Evolutionary conservation across 805 yeast species (phyloP).

Genomic region (Starmerella cellae): DNA sequence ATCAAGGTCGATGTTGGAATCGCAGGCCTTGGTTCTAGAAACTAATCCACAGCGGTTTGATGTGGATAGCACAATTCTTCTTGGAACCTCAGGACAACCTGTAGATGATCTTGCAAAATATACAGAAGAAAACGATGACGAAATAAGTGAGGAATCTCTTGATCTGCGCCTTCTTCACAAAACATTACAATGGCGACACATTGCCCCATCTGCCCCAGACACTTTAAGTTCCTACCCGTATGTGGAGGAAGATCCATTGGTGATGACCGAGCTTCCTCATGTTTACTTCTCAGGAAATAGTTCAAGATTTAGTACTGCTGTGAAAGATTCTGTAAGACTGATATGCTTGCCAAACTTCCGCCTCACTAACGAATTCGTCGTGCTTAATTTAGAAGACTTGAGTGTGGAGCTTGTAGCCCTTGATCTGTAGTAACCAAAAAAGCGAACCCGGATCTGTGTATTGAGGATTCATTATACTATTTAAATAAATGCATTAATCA

Average conservation of each 20-base stretch:
- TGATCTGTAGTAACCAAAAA: too few relatives aligned
- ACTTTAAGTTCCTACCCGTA: conserved; percentile 85
- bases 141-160: neutral
- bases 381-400: conserved; percentile 46
- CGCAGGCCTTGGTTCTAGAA: conserved; percentile 31
- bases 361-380: conserved; percentile 48
- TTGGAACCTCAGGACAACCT: conserved; percentile 79
- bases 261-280: conserved; percentile 65
- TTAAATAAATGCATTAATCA: neutral
- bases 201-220: conserved; percentile 92
- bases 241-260: conserved; percentile 63
- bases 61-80: conserved; percentile 37
- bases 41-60: conserved; percentile 61
- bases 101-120: conserved; percentile 66
- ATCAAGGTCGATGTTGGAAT: conserved; percentile 33
- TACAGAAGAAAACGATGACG: conserved; percentile 15
- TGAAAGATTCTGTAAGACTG: conserved; percentile 32
- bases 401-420: conserved; percentile 38
- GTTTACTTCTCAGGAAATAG: conserved; percentile 82
- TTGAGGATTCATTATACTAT: too few relatives aligned
- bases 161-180: conserved; percentile 48
- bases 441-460: too few relatives aligned
- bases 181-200: conserved; percentile 69
- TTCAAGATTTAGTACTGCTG: conserved; percentile 36
- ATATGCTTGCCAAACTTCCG: conserved; percentile 61